Conservation (phyloP, 192 early-diverging fungal species). For the Coemansia sp. region DNA sequence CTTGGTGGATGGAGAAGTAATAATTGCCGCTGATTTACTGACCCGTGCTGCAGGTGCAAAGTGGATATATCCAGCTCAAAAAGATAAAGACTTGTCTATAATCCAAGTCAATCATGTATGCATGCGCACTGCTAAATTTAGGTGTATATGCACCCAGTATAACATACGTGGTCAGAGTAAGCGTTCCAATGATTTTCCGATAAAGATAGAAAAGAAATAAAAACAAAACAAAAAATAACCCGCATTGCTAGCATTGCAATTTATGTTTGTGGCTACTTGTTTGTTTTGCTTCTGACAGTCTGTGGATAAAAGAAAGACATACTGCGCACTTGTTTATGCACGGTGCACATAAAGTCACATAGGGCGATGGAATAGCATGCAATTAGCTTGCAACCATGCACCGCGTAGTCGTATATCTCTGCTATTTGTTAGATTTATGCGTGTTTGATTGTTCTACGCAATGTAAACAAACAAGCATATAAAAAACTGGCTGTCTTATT, state of each 20-base stretch:
- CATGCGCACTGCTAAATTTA: background rate
- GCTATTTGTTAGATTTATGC: background rate
- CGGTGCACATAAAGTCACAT: conserved; percentile 2
- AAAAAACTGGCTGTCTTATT: background rate
- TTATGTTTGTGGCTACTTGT: background rate
- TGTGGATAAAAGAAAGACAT: background rate
- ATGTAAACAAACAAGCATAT: background rate
- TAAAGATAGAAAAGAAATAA: background rate
- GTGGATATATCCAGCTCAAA: background rate
- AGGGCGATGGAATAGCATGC: background rate
- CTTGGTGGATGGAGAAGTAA: no score
- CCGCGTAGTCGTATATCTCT: background rate
- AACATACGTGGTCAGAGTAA: background rate
- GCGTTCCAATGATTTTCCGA: background rate
- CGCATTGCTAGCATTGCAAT: background rate
- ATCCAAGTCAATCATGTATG: conserved; percentile 3
- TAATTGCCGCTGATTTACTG: no score
- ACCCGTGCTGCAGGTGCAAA: background rate
- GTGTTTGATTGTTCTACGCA: background rate
- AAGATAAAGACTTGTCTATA: background rate
- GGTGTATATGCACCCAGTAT: background rate
- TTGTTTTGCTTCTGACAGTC: background rate
- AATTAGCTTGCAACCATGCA: background rate
- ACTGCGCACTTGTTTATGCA: background rate
- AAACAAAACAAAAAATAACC: background rate